Conservation (phyloP, 2,329 filamentous ascomycete species). For the Ramularia collo-cygni region DNA sequence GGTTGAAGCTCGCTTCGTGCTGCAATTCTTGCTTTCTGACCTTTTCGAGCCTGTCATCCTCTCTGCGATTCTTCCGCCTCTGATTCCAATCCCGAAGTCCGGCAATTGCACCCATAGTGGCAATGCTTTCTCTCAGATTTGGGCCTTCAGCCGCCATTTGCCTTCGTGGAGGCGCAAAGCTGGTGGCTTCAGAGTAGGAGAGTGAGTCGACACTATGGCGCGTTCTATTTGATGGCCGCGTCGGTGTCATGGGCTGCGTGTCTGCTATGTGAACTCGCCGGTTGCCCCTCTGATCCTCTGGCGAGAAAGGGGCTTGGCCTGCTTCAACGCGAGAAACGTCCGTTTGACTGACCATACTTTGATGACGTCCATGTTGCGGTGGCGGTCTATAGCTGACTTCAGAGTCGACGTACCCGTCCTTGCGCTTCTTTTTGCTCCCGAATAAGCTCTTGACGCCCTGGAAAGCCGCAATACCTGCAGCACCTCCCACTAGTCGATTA, state of each 20-base stretch:
- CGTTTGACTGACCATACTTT: conserved; percentile 39
- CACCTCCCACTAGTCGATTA: conserved; percentile 40
- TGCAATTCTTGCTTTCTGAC: conserved; percentile 43
- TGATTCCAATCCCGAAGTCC: conserved; percentile 36
- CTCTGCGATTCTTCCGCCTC: conserved; percentile 50
- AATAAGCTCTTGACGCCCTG: conserved; percentile 48
- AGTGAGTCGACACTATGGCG: conserved; percentile 33
- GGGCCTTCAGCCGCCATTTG: conserved; percentile 21
- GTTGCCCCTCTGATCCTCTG: conserved; percentile 22
- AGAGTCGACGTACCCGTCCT: conserved; percentile 47
- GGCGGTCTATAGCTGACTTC: conserved; percentile 42
- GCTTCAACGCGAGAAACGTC: conserved; percentile 47
- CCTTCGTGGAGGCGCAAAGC: conserved; percentile 14
- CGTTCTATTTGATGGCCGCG: conserved; percentile 34
- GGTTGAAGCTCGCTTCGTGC: conserved; percentile 33
- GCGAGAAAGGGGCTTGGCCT: conserved; percentile 46
- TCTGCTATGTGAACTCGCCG: conserved; percentile 12
- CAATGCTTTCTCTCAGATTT: conserved; percentile 43
- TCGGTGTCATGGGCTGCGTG: conserved; percentile 28
- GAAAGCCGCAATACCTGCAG: conserved; percentile 37
- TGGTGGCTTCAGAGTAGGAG: conserved; percentile 28
- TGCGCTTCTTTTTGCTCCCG: conserved; percentile 44
- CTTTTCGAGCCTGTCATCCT: conserved; percentile 54
- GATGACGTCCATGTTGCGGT: conserved; percentile 36
- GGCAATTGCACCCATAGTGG: conserved; percentile 30